Base-by-base conservation (phyloP, 305 asterid species). In the Fraxinus greggii region DNA sequence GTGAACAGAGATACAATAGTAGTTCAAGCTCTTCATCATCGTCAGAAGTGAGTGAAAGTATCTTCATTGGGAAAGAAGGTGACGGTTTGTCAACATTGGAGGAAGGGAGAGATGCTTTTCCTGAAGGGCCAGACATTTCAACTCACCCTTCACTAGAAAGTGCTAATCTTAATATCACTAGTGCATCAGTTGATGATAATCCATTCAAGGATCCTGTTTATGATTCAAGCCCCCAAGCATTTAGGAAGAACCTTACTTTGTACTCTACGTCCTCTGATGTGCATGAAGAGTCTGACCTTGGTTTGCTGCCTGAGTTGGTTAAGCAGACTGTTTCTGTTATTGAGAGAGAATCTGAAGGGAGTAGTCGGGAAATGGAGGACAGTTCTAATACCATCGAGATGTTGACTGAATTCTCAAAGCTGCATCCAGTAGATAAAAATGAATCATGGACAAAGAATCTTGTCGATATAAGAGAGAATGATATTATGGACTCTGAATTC, bases 141-240 rank as follows among this genome's bases (percentile, higher is more conserved):
- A 79, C 63, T 5, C 84, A 72, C 72, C 70, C 78, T 82, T 88
- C 88, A 21, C 79, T 81, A 5, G 87, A 80, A 69, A 85, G 84
- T 59, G 79, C 85, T 24, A 86, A 78, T 82, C 42, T 81, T 67
- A 83, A 54, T 74, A 75, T 72, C 72, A 29, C 84, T 8, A 85
- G 88, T 84, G 72, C 80, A 36, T 77, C 70, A 75, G 54, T 61
- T n/a, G 86, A 83, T 69, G 92, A 89, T 17, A 79, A 70, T 59
- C 84, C 85, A 61, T 87, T 77, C 61, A 86, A 84, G 83, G 93
- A 84, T 24, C 97, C 97, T 38, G 86, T 91, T 81, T 93, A 92
- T 79, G 97, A 93, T 84, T 83, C 89, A 19, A 95, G 98, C 88
- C 97, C 98, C 13, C 38, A 86, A 69, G 77, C 86, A 72, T 78